phyloP scores from a whole-genome alignment of 2,329 filamentous ascomycete species.

The Penicillium rolfsii region DNA sequence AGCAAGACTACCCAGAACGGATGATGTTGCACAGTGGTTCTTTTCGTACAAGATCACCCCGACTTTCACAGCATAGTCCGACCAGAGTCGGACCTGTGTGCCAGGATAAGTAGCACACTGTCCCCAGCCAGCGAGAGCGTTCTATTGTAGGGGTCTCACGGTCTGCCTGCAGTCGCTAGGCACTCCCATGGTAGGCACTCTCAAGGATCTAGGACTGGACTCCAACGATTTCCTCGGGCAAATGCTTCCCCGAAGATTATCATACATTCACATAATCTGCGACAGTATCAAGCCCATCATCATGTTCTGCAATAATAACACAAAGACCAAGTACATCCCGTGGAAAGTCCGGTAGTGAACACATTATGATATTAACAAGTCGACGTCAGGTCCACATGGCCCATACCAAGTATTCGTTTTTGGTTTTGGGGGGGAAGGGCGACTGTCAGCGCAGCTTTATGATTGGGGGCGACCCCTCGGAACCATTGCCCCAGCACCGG shows the following conservation, averaged over 20 bases:
- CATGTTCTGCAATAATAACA: background rate
- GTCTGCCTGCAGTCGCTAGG: background rate
- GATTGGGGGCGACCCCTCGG: slow-evolving; percentile 7
- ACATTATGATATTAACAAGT: background rate
- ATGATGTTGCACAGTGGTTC: background rate
- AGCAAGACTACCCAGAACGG: too few species aligned
- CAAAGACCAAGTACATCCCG: background rate
- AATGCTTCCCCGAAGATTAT: background rate
- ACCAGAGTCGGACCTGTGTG: slow-evolving; percentile 8
- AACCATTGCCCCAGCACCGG: background rate
- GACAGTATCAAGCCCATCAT: background rate
- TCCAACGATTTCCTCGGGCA: background rate
- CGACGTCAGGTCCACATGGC: slow-evolving; percentile 38
- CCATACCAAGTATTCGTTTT: slow-evolving; percentile 22
- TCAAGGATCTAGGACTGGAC: background rate
- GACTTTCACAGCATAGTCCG: slow-evolving; percentile 8
- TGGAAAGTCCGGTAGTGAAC: background rate
- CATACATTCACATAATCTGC: background rate
- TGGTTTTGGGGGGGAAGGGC: background rate
- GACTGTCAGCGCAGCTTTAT: background rate
- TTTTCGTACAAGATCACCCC: background rate
- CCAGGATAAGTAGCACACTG: background rate
- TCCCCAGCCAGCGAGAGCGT: background rate
- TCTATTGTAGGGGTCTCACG: background rate
- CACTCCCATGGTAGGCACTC: background rate